Percentiles rank a stretch among this genome's conserved stretches.
phyloP scores from a whole-genome alignment of 257 asterid genomes.

The Lantana camara region DNA sequence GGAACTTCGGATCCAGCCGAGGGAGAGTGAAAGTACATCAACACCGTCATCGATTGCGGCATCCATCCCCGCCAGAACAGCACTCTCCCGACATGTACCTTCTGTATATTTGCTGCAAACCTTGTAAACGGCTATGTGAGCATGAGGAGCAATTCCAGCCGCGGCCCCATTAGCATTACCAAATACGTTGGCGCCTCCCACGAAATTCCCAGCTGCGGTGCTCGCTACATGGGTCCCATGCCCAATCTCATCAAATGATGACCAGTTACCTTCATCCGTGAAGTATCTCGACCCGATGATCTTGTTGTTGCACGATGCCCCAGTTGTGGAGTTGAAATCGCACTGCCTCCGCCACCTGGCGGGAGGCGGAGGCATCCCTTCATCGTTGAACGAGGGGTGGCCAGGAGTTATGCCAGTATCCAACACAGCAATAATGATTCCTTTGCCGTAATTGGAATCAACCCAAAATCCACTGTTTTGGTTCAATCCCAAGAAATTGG shows the following conservation, averaged over 20 bases:
- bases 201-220: constrained; percentile 56
- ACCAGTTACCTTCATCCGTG: neutral
- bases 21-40: constrained; percentile 37
- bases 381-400: constrained; percentile 58
- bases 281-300: constrained; percentile 45
- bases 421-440: constrained; percentile 52
- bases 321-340: constrained; percentile 33
- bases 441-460: constrained; percentile 52
- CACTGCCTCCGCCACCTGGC: constrained; percentile 63
- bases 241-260: constrained; percentile 35
- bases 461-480: constrained; percentile 53
- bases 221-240: too few species aligned
- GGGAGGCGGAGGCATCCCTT: constrained; percentile 58
- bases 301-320: constrained; percentile 51
- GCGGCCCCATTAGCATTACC: constrained; percentile 59
- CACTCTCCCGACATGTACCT: constrained; percentile 35
- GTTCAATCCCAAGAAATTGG: constrained; percentile 53
- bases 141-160: constrained; percentile 45
- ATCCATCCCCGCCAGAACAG: constrained; percentile 48
- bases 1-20: neutral
- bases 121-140: constrained; percentile 44
- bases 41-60: too few species aligned
- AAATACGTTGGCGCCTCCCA: constrained; percentile 37
- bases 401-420: too few species aligned
- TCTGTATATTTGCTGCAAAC: constrained; percentile 34